Base-by-base conservation (phyloP, 768 basidiomycete species). In the Coprinopsis marcescibilis region DNA sequence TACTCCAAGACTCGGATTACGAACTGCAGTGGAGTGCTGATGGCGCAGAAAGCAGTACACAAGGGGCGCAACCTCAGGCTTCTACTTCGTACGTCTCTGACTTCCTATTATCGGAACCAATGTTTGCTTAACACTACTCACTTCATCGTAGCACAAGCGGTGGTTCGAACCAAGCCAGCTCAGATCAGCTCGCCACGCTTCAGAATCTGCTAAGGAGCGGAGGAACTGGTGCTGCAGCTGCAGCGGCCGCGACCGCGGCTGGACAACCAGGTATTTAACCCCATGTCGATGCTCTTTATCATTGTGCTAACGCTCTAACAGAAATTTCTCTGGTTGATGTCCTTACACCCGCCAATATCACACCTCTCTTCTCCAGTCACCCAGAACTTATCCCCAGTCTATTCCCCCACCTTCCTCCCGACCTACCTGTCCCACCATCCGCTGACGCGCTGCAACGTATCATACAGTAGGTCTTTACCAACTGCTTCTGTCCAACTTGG, bases 391-490 rank as follows among this genome's bases (percentile, higher is more conserved):
- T 88, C 41, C 65, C 75, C 3, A 63, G 84, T 2, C 70, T 94
- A 50, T 86, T 86, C 60, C 88, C 91, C 2, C 81, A 90, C 55
- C 77, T 95, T 19, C 91, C 92, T 1, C 71, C 86, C 5, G 86
- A 87, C 63, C 71, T 90, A 7, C 82, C 84, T 0, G 64, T 75
- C 13, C 79, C 80, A 7, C 85, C 86, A 2, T 81, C 81, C 1
- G 67, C 77, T 2, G 83, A 90, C 43, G 80, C 71, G 2, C 69
- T 96, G 5, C 73, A 84, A 46, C 79, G 80, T 26, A 81, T 93
- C 53, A 79, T 94, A 50, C 77, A 80, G 65, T 76, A 51, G 43
- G 53, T 49, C 4, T 4, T 21, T 27, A n/a, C 26, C 32, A 23
- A 20, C 36, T 36, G 15, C 24, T 35, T 45, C 21, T 21, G 35